Evolutionary conservation across 805 yeast species (phyloP).

Genomic region (Wickerhamomyces bisporus): DNA sequence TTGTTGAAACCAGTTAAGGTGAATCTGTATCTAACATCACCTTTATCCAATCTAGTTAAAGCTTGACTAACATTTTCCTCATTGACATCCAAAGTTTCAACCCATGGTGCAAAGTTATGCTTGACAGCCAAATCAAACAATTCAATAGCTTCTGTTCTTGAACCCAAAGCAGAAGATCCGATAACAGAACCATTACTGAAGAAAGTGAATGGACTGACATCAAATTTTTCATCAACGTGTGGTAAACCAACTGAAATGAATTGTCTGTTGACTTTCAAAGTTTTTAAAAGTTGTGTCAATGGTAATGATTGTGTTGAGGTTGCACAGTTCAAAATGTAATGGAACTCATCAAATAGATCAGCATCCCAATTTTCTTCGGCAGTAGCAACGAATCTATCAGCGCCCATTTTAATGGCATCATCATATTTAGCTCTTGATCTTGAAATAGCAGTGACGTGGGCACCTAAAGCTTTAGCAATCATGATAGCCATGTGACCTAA

Average conservation of each 20-base stretch:
- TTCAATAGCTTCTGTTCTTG: slow-evolving; percentile 58
- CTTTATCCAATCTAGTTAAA: slow-evolving; percentile 45
- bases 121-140: slow-evolving; percentile 62
- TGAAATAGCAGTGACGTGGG: slow-evolving; percentile 53
- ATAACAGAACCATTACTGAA: slow-evolving; percentile 43
- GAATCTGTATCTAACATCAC: slow-evolving; percentile 61
- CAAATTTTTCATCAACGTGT: slow-evolving; percentile 33
- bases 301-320: slow-evolving; percentile 40
- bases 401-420: slow-evolving; percentile 47
- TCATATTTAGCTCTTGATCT: slow-evolving; percentile 43
- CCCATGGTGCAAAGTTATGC: slow-evolving; percentile 55
- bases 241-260: slow-evolving; percentile 70
- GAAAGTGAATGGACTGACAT: slow-evolving; percentile 47
- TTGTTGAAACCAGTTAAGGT: slow-evolving; percentile 51
- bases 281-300: slow-evolving; percentile 40
- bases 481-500: slow-evolving; percentile 52
- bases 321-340: slow-evolving; percentile 46
- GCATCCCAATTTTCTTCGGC: slow-evolving; percentile 40
- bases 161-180: slow-evolving; percentile 58
- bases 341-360: slow-evolving; percentile 31
- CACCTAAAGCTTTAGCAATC: slow-evolving; percentile 56
- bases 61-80: slow-evolving; percentile 51
- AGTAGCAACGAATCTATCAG: slow-evolving; percentile 50
- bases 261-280: slow-evolving; percentile 53
- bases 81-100: slow-evolving; percentile 51